Base-by-base conservation (phyloP, 1,139 yeast genomes). In the Blastobotrys serpentis region DNA sequence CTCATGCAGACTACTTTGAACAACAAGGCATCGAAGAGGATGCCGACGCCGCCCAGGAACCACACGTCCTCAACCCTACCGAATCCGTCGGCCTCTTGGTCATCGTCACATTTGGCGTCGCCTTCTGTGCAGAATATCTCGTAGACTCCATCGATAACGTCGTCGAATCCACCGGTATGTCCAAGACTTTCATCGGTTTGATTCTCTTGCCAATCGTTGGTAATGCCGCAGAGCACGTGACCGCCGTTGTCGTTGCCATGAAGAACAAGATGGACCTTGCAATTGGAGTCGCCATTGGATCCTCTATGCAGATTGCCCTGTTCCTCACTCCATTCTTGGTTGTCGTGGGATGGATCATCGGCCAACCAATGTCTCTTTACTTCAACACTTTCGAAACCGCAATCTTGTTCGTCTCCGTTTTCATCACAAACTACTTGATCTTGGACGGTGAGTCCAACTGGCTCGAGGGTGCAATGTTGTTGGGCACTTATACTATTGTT, bases 221-320 rank as follows among this genome's bases (percentile, higher is more conserved):
- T 51, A 92, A 92, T 62, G 98, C 98, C 1, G 98, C 98, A 11
- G 98, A 92, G 69, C 98, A 92, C 67, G 98, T 87, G 44, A 92
- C 98, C 14, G 96, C 98, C 1, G 85, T 92, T 43, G 78, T 88
- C 54, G 98, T 92, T 44, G 98, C 98, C 23, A 81, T 84, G 79
- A 89, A 89, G 70, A 88, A 92, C 69, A 92, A 94, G 70, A 92
- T 94, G 97, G 98, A 92, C 66, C 77, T 92, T 56, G 97, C 98
- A 8, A 80, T 94, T 59, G 96, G 97, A 49, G 98, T 92, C 44
- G 98, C 98, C 7, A 83, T 92, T 55, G 98, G 98, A n/a, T 86
- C 95, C 3, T 88, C 97, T 2, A 78, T 92, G 68, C 98, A 92
- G 69, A 89, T 92, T 62, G 95, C 98, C 3, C 72, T 92, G 46